A percentile compares a stretch with the other conserved stretches of the same genome.
Conservation (phyloP, 176 grass and related monocot species). For the Carex cristatella region DNA sequence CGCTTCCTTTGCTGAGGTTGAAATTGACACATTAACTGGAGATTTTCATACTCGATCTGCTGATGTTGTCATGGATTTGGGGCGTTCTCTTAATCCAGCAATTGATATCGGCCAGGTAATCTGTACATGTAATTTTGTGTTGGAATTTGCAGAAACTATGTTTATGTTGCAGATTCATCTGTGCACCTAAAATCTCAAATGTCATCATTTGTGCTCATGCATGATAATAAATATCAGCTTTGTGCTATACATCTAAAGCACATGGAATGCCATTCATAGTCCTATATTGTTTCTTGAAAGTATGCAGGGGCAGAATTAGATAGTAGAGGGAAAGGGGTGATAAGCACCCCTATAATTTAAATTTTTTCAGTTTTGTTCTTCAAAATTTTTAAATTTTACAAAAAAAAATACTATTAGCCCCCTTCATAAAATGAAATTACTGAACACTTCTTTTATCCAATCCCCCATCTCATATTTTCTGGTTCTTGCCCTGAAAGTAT, state of each 20-base stretch:
- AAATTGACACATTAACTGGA: slow-evolving; percentile 91
- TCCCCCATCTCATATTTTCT: no score
- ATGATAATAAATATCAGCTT: not conserved
- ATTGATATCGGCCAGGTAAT: slow-evolving; percentile 90
- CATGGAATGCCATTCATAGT: not conserved
- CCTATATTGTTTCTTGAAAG: not conserved
- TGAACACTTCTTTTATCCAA: no score
- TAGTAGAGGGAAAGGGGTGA: no score
- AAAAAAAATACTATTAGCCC: no score
- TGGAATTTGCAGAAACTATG: not conserved
- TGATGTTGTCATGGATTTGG: slow-evolving; percentile 89
- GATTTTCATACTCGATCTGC: slow-evolving; percentile 82
- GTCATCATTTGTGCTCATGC: not conserved
- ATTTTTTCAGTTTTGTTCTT: no score
- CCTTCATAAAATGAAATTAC: no score
- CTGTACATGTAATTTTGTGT: not conserved
- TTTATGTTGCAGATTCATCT: not conserved
- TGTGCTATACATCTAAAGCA: not conserved
- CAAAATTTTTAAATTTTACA: no score
- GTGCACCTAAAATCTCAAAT: not conserved
- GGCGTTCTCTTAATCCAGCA: slow-evolving; percentile 93
- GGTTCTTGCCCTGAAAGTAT: not conserved
- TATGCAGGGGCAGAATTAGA: not conserved
- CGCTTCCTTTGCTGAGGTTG: slow-evolving; percentile 96
- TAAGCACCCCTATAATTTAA: no score